phyloP scores from a whole-genome alignment of 2,329 filamentous ascomycete species.

The Trematosphaeria pertusa region DNA sequence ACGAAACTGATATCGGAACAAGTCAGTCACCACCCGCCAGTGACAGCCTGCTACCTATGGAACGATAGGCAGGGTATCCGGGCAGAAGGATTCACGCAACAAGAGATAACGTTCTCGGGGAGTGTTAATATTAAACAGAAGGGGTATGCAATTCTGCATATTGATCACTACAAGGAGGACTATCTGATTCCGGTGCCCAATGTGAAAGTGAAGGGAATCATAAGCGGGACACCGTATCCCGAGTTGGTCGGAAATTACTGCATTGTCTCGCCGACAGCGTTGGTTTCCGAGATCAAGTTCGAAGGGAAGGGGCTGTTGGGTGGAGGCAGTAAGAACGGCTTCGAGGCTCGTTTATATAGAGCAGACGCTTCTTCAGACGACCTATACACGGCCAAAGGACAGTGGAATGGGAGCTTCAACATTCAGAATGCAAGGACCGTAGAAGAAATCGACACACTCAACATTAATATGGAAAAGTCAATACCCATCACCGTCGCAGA shows the following conservation, averaged over 20 bases:
- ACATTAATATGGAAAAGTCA: constrained; percentile 31
- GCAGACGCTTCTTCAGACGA: constrained; percentile 38
- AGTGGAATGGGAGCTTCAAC: constrained; percentile 51
- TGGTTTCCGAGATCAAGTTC: constrained; percentile 53
- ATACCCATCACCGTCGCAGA: constrained; percentile 32
- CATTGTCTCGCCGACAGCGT: constrained; percentile 52
- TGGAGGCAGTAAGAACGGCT: constrained; percentile 51
- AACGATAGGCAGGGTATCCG: constrained; percentile 52
- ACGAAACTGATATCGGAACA: constrained; percentile 54
- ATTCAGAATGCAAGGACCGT: constrained; percentile 45
- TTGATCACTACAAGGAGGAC: constrained; percentile 54
- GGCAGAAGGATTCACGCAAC: constrained; percentile 55
- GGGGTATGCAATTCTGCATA: constrained; percentile 53
- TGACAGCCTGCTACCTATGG: constrained; percentile 57
- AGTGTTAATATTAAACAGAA: constrained; percentile 56
- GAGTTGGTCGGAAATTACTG: constrained; percentile 52
- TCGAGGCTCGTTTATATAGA: constrained; percentile 49
- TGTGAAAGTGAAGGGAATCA: constrained; percentile 54
- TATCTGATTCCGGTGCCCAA: constrained; percentile 55
- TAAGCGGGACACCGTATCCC: constrained; percentile 53
- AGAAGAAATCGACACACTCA: constrained; percentile 46
- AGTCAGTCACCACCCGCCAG: constrained; percentile 55
- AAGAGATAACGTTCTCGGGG: constrained; percentile 56
- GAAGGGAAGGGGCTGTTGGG: constrained; percentile 51
- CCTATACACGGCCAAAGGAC: constrained; percentile 50